These are phyloP conservation scores for Coccomyxa subellipsoidea DNA, from an alignment of 163 green algal species.

Conservation along the genomic window DNA sequence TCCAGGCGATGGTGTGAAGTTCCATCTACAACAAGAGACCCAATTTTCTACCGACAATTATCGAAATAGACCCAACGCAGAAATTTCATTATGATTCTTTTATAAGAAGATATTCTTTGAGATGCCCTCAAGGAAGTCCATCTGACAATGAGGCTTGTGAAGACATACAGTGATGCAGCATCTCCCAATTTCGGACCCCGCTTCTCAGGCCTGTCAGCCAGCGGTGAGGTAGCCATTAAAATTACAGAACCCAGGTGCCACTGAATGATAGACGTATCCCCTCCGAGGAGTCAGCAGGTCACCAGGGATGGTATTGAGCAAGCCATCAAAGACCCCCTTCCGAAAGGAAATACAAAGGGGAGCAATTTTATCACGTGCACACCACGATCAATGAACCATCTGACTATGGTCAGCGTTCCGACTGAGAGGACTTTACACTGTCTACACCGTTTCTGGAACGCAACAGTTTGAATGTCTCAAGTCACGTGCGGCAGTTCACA, in stretches of 20 bases:
- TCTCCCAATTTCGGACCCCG: slow-evolving; percentile 6
- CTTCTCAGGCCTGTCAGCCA: slow-evolving; percentile 1
- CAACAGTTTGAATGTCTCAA: not conserved
- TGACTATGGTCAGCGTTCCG: too few species aligned
- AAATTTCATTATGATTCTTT: not conserved
- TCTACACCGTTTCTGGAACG: not conserved
- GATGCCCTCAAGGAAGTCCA: not conserved
- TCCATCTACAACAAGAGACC: slow-evolving; percentile 72
- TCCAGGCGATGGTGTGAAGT: slow-evolving; percentile 86
- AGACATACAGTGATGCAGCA: slow-evolving; percentile 12
- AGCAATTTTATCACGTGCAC: too few species aligned
- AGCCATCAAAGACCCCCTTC: not conserved
- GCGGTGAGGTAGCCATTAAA: not conserved
- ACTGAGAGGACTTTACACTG: too few species aligned
- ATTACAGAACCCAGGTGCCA: not conserved
- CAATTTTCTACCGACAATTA: not conserved
- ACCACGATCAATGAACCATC: too few species aligned
- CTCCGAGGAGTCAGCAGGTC: not conserved
- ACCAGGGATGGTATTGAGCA: not conserved
- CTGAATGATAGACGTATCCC: not conserved
- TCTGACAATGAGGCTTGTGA: not conserved
- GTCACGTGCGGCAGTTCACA: not conserved
- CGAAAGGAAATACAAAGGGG: not conserved
- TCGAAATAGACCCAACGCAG: not conserved
- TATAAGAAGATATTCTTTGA: not conserved